Conservation (phyloP, 257 asterid genomes). For the Fraxinus pennsylvanica region DNA sequence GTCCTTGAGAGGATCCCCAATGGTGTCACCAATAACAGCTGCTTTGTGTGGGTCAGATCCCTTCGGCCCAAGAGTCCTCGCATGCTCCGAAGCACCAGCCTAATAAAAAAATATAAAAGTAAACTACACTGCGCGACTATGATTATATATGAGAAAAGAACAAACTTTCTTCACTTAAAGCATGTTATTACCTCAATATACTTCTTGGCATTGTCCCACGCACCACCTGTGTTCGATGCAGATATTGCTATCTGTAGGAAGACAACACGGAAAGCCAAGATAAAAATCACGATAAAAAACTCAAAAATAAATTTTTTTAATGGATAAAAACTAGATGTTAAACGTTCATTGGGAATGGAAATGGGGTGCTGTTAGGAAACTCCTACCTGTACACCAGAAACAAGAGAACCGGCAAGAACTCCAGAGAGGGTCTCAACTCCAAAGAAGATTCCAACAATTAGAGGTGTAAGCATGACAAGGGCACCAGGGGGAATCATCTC, state of each 20-base stretch:
- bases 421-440: conserved; percentile 24
- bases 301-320: not conserved
- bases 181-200: conserved; percentile 42
- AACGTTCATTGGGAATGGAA: not conserved
- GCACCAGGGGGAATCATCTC: conserved; percentile 7
- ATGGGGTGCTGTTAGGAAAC: not conserved
- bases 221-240: conserved; percentile 59
- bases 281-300: not conserved
- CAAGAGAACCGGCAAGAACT: conserved; percentile 20
- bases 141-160: not conserved
- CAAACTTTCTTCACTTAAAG: not conserved
- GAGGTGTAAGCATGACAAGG: conserved; percentile 11
- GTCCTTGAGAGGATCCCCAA: conserved; percentile 53
- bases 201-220: conserved; percentile 58
- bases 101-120: not conserved
- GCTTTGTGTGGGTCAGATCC: conserved; percentile 60
- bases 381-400: conserved; percentile 18
- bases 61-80: conserved; percentile 47
- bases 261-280: not conserved
- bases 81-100: conserved; percentile 62
- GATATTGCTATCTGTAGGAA: conserved; percentile 46
- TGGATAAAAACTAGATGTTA: not conserved
- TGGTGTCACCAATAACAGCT: conserved; percentile 57
- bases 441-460: conserved; percentile 19
- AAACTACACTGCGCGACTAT: not conserved